These are phyloP conservation scores for Bipolaris bicolor DNA, from an alignment of 2,329 filamentous ascomycete genomes.

Conservation along the genomic window DNA sequence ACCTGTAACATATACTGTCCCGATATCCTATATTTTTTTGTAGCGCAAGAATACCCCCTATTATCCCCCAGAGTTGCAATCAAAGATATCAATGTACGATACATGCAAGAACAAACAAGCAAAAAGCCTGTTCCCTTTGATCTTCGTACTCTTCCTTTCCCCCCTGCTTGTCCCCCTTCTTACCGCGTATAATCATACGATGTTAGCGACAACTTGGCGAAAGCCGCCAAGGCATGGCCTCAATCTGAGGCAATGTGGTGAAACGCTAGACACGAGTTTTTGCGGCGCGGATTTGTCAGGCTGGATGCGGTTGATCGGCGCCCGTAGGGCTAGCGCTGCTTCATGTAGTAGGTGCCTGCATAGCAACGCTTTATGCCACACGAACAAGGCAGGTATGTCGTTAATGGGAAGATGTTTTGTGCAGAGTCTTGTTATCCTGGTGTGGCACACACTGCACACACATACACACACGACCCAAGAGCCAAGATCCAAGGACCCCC, in stretches of 20 bases:
- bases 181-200: neutral
- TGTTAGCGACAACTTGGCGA: neutral
- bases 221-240: neutral
- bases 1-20: slow-evolving; percentile 4
- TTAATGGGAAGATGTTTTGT: neutral
- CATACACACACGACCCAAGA: no score
- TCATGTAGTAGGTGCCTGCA: neutral
- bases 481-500: no score
- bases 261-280: neutral
- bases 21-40: slow-evolving; percentile 1
- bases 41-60: slow-evolving; percentile 2
- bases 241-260: slow-evolving; percentile 4
- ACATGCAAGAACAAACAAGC: neutral
- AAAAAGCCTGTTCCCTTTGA: neutral
- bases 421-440: no score
- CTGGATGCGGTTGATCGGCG: neutral
- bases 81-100: neutral
- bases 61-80: neutral
- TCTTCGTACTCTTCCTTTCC: neutral
- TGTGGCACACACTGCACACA: no score
- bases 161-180: neutral
- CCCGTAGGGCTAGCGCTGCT: neutral
- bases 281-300: neutral
- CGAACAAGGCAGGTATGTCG: neutral
- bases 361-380: neutral